Base-by-base conservation (phyloP, 768 basidiomycete genomes). In the Collybia nuda region DNA sequence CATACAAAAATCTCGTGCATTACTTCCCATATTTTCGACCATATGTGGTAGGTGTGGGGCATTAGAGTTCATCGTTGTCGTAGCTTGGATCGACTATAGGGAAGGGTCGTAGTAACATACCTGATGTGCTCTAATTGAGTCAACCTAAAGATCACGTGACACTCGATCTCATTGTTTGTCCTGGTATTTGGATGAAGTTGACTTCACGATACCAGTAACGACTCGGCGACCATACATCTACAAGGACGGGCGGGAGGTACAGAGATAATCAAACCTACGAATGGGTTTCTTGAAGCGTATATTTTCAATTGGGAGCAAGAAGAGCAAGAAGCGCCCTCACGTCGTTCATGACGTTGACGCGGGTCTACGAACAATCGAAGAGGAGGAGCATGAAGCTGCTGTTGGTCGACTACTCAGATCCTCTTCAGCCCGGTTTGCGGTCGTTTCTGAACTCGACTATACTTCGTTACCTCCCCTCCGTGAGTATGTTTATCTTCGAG, bases 1-100 rank as follows among this genome's bases (percentile, higher is more conserved):
- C 86, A 90, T 88, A 65, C 80, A 85, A 53, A 81, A 88, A 62
- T 90, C 88, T 59, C 87, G 75, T n/a, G 85, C 85, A 5, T 72
- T 71, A 56, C 87, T 85, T 39, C 82, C 82, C 21, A 65, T 65
- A 55, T 82, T 80, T 46, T 74, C 67, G 9, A 80, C 56, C 51
- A 71, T 60, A 53, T 52, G 58, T 23, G 64, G 58, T 55, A 51
- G 53, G 49, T 49, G 18, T 32, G 9, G 32, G 32, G 14, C 32
- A 32, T 32, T 32, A 11, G 7, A 32, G 32, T 53, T 46, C 21
- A 41, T 58, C 54, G 43, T 57, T 32, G 48, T 41, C 17, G 50
- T 46, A 32, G 23, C 43, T 32, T 26, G n/a, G n/a, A n/a, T 38
- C 23, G 53, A 23, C 22, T 38, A 32, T n/a, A 21, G 43, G 35